Conservation (phyloP, 2,329 filamentous ascomycete genomes). For the Aspergillus tamarii region DNA sequence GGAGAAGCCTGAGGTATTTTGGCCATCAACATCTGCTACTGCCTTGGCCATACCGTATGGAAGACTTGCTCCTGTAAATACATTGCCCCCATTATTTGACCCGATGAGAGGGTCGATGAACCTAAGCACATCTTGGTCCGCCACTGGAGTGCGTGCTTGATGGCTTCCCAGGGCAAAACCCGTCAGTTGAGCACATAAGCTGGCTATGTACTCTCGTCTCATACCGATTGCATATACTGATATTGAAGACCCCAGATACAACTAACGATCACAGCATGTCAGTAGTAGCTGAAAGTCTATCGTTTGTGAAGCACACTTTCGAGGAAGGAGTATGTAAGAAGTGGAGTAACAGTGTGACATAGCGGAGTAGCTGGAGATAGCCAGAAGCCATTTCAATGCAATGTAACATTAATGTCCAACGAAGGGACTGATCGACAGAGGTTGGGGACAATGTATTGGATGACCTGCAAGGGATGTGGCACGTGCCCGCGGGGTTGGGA, state of each 20-base stretch:
- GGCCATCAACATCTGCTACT: slow-evolving; percentile 57
- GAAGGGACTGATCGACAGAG: slow-evolving; percentile 8
- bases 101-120: slow-evolving; percentile 59
- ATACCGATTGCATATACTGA: neutral
- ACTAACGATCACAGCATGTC: neutral
- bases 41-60: slow-evolving; percentile 61
- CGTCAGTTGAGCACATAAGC: slow-evolving; percentile 1
- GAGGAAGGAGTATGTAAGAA: neutral
- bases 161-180: neutral
- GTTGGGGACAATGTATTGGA: slow-evolving; percentile 1
- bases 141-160: neutral
- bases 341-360: neutral
- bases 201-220: neutral
- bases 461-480: neutral
- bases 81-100: slow-evolving; percentile 57
- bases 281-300: neutral
- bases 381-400: neutral
- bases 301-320: neutral
- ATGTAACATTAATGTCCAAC: neutral
- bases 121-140: slow-evolving; percentile 45
- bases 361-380: neutral
- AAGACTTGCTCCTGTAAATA: slow-evolving; percentile 59
- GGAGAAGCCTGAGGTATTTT: slow-evolving; percentile 57
- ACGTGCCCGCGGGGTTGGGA: neutral
- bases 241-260: neutral